Conservation (phyloP, 352 stramenopile species). For the Blastocystis hominis region DNA sequence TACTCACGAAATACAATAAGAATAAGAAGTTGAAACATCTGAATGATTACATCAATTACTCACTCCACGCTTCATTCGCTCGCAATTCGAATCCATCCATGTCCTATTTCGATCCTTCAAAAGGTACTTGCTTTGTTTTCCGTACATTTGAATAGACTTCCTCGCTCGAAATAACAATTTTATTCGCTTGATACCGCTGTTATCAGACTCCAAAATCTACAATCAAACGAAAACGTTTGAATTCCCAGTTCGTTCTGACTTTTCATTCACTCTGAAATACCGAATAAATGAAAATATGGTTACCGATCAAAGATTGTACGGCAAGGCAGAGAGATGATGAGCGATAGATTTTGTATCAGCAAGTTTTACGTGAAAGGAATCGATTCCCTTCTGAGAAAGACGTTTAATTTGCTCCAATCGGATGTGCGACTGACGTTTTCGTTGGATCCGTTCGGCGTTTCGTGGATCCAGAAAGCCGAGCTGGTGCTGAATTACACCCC, state of each 20-base stretch:
- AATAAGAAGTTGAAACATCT: neutral
- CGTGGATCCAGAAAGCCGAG: neutral
- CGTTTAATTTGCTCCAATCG: neutral
- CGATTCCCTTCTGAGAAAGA: neutral
- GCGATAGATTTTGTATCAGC: neutral
- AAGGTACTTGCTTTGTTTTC: too few species aligned
- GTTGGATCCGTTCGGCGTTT: neutral
- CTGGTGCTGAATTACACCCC: neutral
- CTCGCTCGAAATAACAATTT: neutral
- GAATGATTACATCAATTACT: neutral
- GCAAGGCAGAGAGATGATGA: too few species aligned
- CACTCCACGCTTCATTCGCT: neutral
- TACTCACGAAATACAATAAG: neutral
- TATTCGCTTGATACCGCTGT: neutral
- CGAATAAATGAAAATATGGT: neutral
- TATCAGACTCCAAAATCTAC: neutral
- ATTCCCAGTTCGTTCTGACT: conserved; percentile 1
- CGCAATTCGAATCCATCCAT: neutral
- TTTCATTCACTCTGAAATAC: neutral
- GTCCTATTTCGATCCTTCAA: neutral
- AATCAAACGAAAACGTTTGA: neutral
- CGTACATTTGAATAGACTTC: neutral
- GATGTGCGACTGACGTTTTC: neutral
- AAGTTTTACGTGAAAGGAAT: neutral
- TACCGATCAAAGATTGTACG: too few species aligned